A percentile compares a stretch with the other conserved stretches of the same genome.
phyloP scores from a whole-genome alignment of 805 yeast genomes.

The Kodamaea jinghongensis region DNA sequence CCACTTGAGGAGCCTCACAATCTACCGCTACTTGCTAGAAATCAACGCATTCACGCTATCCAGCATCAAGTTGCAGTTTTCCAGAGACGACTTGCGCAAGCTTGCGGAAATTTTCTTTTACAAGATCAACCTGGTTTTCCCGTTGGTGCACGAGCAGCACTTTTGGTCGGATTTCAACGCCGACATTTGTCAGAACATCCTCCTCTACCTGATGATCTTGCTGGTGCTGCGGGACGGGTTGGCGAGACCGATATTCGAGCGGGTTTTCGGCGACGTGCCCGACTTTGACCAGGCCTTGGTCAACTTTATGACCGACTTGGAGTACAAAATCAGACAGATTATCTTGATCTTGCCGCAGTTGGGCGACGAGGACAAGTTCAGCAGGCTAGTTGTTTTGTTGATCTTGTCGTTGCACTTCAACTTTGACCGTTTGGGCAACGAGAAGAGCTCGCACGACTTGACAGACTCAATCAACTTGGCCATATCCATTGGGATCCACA shows the following conservation, averaged over 20 bases:
- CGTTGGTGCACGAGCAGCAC: constrained; percentile 24
- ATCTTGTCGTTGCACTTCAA: constrained; percentile 26
- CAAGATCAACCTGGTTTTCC: constrained; percentile 33
- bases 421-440: constrained; percentile 27
- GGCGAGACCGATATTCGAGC: constrained; percentile 24
- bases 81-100: constrained; percentile 16
- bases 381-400: constrained; percentile 20
- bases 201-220: constrained; percentile 27
- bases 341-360: constrained; percentile 25
- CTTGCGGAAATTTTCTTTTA: constrained; percentile 28
- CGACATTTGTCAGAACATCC: constrained; percentile 18
- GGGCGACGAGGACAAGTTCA: constrained; percentile 31
- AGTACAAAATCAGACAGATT: constrained; percentile 33
- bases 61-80: constrained; percentile 21
- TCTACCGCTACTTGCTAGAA: constrained; percentile 18
- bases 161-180: constrained; percentile 28
- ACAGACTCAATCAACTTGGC: constrained; percentile 28
- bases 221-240: constrained; percentile 26
- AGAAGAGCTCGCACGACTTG: constrained; percentile 29
- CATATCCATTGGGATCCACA: constrained; percentile 25
- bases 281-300: constrained; percentile 13
- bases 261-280: constrained; percentile 15
- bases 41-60: constrained; percentile 33
- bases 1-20: constrained; percentile 14
- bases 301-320: constrained; percentile 23